A percentile compares a stretch with the other conserved stretches of the same genome.
Evolutionary conservation across 805 yeast genomes (phyloP).

Genomic region (Candida coquimbonensis): DNA sequence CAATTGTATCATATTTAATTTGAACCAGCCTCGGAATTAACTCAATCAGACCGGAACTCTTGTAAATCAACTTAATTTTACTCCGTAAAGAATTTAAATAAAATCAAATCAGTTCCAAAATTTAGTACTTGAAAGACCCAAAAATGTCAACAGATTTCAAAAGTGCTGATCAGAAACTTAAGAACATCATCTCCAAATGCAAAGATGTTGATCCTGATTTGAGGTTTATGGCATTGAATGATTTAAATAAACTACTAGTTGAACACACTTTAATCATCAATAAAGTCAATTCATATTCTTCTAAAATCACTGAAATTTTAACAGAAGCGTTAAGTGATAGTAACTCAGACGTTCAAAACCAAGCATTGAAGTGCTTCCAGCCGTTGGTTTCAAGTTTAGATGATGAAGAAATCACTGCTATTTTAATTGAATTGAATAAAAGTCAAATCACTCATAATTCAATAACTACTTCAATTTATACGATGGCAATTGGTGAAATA

Average conservation of each 20-base stretch:
- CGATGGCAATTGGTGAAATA: slow-evolving; percentile 22
- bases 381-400: slow-evolving; percentile 26
- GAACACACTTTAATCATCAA: slow-evolving; percentile 22
- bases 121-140: not conserved
- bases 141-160: slow-evolving; percentile 22
- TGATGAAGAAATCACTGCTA: slow-evolving; percentile 18
- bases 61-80: no score
- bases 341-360: slow-evolving; percentile 67
- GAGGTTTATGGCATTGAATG: slow-evolving; percentile 80
- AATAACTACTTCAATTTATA: slow-evolving; percentile 23
- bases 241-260: slow-evolving; percentile 43
- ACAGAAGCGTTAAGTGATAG: slow-evolving; percentile 47
- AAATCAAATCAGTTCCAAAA: no score
- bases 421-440: slow-evolving; percentile 15
- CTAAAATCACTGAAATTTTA: slow-evolving; percentile 32
- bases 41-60: no score
- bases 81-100: no score
- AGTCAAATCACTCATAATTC: slow-evolving; percentile 18
- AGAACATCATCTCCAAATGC: slow-evolving; percentile 35
- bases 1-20: not conserved
- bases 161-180: slow-evolving; percentile 22
- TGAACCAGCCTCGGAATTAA: no score
- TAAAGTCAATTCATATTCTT: slow-evolving; percentile 25
- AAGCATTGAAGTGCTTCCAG: slow-evolving; percentile 55
- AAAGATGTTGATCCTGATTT: slow-evolving; percentile 72